Conservation (phyloP, 805 yeast species). For the Saturnispora quitensis region DNA sequence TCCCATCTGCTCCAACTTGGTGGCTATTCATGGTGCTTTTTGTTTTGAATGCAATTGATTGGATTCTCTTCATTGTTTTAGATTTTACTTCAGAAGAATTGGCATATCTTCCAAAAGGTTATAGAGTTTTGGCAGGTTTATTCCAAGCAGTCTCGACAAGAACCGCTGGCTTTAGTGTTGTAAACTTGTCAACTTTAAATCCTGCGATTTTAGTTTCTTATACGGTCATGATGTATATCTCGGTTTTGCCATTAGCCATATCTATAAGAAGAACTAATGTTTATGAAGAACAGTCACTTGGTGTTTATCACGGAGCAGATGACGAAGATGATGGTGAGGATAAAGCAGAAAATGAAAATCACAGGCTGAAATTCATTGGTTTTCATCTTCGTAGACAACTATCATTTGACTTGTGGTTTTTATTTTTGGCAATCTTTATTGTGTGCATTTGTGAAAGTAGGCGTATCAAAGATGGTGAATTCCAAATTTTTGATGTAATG, state of each 20-base stretch:
- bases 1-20: conserved; percentile 93
- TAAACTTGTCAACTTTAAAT: conserved; percentile 60
- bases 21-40: conserved; percentile 77
- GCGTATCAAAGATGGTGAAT: conserved; percentile 41
- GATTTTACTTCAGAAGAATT: conserved; percentile 53
- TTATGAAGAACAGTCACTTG: conserved; percentile 93
- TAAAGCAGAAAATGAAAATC: conserved; percentile 28
- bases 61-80: conserved; percentile 68
- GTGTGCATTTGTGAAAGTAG: conserved; percentile 80
- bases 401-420: conserved; percentile 91
- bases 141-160: conserved; percentile 89
- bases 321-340: conserved; percentile 27
- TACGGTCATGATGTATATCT: conserved; percentile 95
- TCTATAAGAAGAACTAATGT: conserved; percentile 95
- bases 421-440: conserved; percentile 75
- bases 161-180: conserved; percentile 83
- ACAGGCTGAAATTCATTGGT: conserved; percentile 59
- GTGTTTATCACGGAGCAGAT: conserved; percentile 47
- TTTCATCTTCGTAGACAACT: conserved; percentile 86
- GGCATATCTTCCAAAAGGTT: conserved; percentile 51
- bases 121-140: conserved; percentile 69
- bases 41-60: conserved; percentile 64
- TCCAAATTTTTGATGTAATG: conserved; percentile 61
- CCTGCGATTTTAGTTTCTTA: conserved; percentile 92
- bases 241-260: conserved; percentile 92